Evolutionary conservation across 768 basidiomycete species (phyloP).

Genomic region (Boletus sp.): DNA sequence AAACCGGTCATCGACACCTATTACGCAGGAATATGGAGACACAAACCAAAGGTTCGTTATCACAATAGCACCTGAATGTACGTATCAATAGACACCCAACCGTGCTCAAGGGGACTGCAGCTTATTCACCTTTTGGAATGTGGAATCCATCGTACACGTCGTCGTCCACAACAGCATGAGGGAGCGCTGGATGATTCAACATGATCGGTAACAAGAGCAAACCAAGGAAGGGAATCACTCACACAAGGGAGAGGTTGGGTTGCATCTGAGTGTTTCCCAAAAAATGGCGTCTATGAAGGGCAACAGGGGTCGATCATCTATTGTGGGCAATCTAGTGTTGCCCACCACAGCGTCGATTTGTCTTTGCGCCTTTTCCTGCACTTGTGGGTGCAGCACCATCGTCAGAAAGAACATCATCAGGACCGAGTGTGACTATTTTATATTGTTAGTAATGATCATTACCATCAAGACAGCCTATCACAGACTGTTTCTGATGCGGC

Average conservation of each 20-base stretch:
- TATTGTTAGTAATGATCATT: background rate
- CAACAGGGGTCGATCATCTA: conserved; percentile 4
- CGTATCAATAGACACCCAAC: background rate
- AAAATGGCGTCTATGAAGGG: conserved; percentile 7
- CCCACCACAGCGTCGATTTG: conserved; percentile 9
- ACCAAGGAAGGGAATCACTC: background rate
- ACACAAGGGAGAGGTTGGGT: conserved; percentile 3
- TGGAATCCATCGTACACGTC: conserved; percentile 42
- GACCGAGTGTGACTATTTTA: background rate
- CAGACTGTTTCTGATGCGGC: conserved; percentile 7
- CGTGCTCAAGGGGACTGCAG: too few relatives aligned
- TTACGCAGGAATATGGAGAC: too few relatives aligned
- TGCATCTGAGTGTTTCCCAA: background rate
- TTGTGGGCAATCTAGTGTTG: background rate
- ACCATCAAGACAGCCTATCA: background rate
- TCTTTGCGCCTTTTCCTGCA: background rate
- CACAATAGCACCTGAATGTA: background rate
- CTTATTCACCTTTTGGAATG: conserved; percentile 46
- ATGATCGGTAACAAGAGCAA: too few relatives aligned
- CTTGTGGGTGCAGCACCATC: conserved; percentile 7
- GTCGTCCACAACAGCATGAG: conserved; percentile 33
- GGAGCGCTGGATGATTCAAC: conserved; percentile 19
- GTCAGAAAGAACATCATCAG: conserved; percentile 11
- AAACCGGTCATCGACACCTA: background rate
- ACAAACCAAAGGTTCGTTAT: conserved; percentile 10